phyloP scores from a whole-genome alignment of 371 early-diverging fungal genomes.

The Dinochytrium kinnereticum region DNA sequence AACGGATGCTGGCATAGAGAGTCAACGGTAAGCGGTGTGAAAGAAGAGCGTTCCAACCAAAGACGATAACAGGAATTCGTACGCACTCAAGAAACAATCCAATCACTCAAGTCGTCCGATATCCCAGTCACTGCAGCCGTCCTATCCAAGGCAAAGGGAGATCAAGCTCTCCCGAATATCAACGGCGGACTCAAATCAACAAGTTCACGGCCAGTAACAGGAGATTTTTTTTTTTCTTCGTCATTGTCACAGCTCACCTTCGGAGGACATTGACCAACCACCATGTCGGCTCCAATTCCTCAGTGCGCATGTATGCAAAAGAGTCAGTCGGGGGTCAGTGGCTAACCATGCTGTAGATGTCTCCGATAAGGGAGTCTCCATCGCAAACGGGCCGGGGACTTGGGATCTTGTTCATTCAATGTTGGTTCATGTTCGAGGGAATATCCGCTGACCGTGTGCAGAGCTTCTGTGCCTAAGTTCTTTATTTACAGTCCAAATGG shows the following conservation, averaged over 20 bases:
- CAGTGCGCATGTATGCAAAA: not conserved
- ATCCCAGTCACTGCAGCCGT: too few species aligned
- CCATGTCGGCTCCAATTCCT: not conserved
- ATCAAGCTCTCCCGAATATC: too few species aligned
- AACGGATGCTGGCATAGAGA: not conserved
- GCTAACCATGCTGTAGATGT: conserved; percentile 65
- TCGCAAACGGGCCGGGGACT: conserved; percentile 65
- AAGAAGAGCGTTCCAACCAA: too few species aligned
- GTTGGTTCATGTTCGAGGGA: conserved; percentile 38
- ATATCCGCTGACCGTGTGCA: not conserved
- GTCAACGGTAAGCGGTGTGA: not conserved
- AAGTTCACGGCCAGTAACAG: too few species aligned
- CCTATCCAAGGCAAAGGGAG: too few species aligned
- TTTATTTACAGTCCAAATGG: conserved; percentile 88
- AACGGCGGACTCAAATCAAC: too few species aligned
- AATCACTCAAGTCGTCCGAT: too few species aligned
- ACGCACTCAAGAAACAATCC: too few species aligned
- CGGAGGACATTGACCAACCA: not conserved
- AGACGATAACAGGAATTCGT: too few species aligned
- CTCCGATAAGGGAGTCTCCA: conserved; percentile 67
- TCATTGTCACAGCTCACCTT: not conserved
- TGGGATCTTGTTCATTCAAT: conserved; percentile 17
- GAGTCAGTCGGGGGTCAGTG: too few species aligned
- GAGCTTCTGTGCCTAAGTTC: conserved; percentile 61
- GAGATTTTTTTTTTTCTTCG: conserved; percentile 5